These are phyloP conservation scores for Xylariaceae sp. DNA, from an alignment of 2,329 filamentous ascomycete species.

Conservation along the genomic window DNA sequence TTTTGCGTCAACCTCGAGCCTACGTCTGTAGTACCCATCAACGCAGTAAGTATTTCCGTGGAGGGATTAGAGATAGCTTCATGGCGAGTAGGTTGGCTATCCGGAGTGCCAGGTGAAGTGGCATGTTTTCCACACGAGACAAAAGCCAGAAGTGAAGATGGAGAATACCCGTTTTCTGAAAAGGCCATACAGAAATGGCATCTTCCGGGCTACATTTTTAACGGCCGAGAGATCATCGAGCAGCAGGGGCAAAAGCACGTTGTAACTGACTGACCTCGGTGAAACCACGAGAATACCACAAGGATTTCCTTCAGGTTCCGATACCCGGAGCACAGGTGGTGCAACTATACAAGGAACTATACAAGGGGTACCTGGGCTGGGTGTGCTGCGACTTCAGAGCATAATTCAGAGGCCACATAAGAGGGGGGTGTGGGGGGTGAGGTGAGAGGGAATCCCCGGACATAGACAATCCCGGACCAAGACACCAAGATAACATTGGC, in stretches of 20 bases:
- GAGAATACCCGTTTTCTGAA: constrained; percentile 2
- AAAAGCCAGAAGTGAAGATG: background rate
- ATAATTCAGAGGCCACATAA: background rate
- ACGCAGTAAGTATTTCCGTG: background rate
- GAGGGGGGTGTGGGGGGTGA: background rate
- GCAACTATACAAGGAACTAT: background rate
- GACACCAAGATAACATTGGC: background rate
- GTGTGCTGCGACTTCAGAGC: background rate
- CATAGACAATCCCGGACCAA: constrained; percentile 1
- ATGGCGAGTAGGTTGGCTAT: constrained; percentile 1
- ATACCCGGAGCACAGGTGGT: background rate
- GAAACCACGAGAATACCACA: background rate
- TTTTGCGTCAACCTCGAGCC: background rate
- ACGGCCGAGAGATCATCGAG: constrained; percentile 3
- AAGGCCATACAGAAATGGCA: background rate
- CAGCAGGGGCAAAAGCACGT: background rate
- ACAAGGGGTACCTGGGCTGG: background rate
- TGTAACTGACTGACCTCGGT: background rate
- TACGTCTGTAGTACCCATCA: background rate
- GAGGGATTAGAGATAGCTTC: background rate
- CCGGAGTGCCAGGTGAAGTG: background rate
- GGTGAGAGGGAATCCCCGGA: constrained; percentile 1
- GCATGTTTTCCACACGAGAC: background rate
- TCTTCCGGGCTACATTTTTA: constrained; percentile 7
- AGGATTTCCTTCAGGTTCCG: background rate